phyloP scores from a whole-genome alignment of 352 stramenopile genomes.

The Globisporangium spinosum region DNA sequence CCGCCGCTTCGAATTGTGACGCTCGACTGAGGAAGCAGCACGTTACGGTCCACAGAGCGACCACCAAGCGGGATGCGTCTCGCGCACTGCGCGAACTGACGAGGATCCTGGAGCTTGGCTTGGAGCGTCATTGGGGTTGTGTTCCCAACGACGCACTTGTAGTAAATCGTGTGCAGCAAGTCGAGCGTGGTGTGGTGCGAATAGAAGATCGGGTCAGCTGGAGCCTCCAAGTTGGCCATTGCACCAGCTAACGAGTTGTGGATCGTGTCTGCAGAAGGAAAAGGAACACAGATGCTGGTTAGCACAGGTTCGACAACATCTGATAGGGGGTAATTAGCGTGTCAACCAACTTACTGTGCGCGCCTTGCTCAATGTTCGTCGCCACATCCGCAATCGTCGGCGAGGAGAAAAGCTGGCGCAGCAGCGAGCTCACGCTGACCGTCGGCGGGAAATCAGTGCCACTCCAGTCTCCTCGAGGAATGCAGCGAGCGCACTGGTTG shows the following conservation, averaged over 20 bases:
- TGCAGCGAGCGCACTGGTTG: conserved; percentile 46
- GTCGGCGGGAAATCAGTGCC: conserved; percentile 52
- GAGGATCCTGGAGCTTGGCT: conserved; percentile 56
- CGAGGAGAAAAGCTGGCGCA: conserved; percentile 65
- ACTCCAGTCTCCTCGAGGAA: conserved; percentile 69
- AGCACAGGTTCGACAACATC: neutral
- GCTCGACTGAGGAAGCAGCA: conserved; percentile 57
- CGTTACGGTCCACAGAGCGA: conserved; percentile 38
- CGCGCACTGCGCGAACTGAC: conserved; percentile 52
- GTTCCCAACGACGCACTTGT: conserved; percentile 78
- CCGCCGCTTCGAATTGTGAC: conserved; percentile 52
- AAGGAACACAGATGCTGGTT: conserved; percentile 13
- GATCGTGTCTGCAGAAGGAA: conserved; percentile 53
- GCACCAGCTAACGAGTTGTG: conserved; percentile 65
- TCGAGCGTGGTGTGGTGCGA: conserved; percentile 85
- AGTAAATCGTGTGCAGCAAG: conserved; percentile 81
- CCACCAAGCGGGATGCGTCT: conserved; percentile 34
- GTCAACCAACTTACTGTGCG: conserved; percentile 59
- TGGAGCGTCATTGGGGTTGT: conserved; percentile 42
- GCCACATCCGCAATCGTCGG: conserved; percentile 66
- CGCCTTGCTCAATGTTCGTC: conserved; percentile 59
- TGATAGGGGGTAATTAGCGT: neutral
- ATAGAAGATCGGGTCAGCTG: conserved; percentile 84
- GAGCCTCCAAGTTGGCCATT: conserved; percentile 73
- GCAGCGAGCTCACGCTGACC: conserved; percentile 67